Evolutionary conservation across 192 early-diverging fungal genomes (phyloP).

Genomic region (Coemansia sp.): DNA sequence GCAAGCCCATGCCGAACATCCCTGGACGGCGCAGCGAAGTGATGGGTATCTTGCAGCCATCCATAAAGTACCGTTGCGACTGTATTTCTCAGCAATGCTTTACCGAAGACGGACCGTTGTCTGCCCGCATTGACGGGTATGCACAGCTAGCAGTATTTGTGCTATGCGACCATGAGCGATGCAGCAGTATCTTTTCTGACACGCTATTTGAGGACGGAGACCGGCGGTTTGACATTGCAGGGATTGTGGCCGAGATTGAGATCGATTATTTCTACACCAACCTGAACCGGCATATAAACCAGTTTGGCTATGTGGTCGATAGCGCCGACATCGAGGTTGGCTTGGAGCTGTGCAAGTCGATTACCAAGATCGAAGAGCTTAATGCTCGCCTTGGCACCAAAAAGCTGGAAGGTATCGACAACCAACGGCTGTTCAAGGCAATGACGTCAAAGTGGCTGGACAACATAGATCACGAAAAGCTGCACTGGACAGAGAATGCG

Average conservation of each 20-base stretch:
- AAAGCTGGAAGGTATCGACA: conserved; percentile 26
- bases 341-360: conserved; percentile 38
- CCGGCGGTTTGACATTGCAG: conserved; percentile 50
- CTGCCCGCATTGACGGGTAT: conserved; percentile 32
- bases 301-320: conserved; percentile 38
- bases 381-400: conserved; percentile 21
- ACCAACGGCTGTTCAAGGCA: conserved; percentile 39
- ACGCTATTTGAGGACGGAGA: conserved; percentile 45
- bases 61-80: conserved; percentile 45
- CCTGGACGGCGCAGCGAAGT: conserved; percentile 37
- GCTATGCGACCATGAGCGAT: conserved; percentile 35
- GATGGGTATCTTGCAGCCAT: conserved; percentile 21
- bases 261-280: conserved; percentile 39
- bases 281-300: conserved; percentile 30
- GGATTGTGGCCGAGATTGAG: conserved; percentile 44
- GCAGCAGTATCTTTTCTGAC: conserved; percentile 33
- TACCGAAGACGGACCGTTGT: conserved; percentile 22
- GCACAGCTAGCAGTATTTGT: conserved; percentile 36
- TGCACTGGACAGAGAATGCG: conserved; percentile 40
- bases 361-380: conserved; percentile 32
- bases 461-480: conserved; percentile 39
- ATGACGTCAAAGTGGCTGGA: conserved; percentile 29
- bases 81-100: conserved; percentile 40
- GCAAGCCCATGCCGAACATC: conserved; percentile 43
- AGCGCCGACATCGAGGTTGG: conserved; percentile 30